Evolutionary conservation across 805 yeast genomes (phyloP).

Genomic region (Metschnikowia baotianmanensis): DNA sequence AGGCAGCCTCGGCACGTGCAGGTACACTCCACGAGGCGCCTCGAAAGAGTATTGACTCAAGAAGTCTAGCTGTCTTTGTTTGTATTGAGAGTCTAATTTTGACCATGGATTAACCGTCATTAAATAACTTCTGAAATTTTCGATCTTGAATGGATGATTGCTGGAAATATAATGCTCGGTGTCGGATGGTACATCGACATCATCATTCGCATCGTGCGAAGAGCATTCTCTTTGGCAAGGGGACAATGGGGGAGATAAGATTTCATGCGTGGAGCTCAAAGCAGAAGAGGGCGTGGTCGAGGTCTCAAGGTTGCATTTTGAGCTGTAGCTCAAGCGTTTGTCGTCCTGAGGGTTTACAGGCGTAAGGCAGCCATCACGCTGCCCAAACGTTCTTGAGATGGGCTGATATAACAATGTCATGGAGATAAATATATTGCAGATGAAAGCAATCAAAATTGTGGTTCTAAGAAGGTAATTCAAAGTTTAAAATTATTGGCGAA

Average conservation of each 20-base stretch:
- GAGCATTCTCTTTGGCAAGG: slow-evolving; percentile 20
- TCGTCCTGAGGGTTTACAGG: slow-evolving; percentile 22
- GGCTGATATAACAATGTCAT: slow-evolving; percentile 38
- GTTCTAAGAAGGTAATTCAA: too few relatives aligned
- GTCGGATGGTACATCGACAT: slow-evolving; percentile 3
- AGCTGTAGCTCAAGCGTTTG: not conserved
- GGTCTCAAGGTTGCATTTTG: not conserved
- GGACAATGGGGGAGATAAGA: slow-evolving; percentile 29
- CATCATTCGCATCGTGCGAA: slow-evolving; percentile 14
- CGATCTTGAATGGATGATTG: slow-evolving; percentile 44
- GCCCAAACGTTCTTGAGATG: slow-evolving; percentile 27
- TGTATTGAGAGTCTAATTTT: slow-evolving; percentile 44
- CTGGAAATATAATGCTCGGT: slow-evolving; percentile 21
- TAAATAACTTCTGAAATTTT: slow-evolving; percentile 43
- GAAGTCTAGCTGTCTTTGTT: slow-evolving; percentile 49
- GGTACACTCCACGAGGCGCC: slow-evolving; percentile 6
- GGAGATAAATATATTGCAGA: too few relatives aligned
- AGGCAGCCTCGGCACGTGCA: slow-evolving; percentile 9
- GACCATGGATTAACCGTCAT: slow-evolving; percentile 54
- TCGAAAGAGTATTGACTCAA: slow-evolving; percentile 46
- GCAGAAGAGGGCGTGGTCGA: slow-evolving; percentile 3
- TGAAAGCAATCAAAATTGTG: too few relatives aligned
- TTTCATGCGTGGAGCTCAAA: slow-evolving; percentile 17
- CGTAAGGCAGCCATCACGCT: slow-evolving; percentile 34
- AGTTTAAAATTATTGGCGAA: too few relatives aligned